Base-by-base conservation (phyloP, 345 rosid genomes). In the Camelina neglecta region DNA sequence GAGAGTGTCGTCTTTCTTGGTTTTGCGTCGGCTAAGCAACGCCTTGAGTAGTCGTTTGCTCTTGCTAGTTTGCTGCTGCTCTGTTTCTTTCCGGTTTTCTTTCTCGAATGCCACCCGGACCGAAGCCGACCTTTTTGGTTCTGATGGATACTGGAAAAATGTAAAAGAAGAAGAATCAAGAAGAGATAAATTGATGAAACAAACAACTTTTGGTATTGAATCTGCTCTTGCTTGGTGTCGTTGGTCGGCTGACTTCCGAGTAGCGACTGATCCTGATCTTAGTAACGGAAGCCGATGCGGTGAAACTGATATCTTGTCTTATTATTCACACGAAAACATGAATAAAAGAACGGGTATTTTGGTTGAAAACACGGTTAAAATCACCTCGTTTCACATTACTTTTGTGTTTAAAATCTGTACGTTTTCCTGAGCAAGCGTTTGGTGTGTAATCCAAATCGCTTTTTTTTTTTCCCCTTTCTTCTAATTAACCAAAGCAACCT, bases 11-110 rank as follows among this genome's bases (percentile, higher is more conserved):
- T 93, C 98, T 80, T 90, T 93, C 93, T 85, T 91, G 7, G 92
- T 87, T 81, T 93, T 93, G 61, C 96, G 98, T 53, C 94, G 86
- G 72, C 96, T 91, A 51, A 91, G 96, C 80, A 93, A 83, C 29
- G 98, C 91, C 82, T 91, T 91, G 64, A 91, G 94, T 15, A 93
- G 87, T 11, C 92, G 85, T 75, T 93, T 93, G 64, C 98, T 87
- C 83, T 91, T 93, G 83, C 97, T 90, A 8, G 94, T 96, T 60
- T 81, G 70, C 29, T 63, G 60, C 11, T 86, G 76, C 57, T 91
- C 91, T 18, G 74, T 35, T 26, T 86, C 90, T 80, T 79, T 86
- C 13, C 72, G 47, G 74, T 66, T 81, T 56, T 84, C 90, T 86
- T 82, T 85, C 49, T 85, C 93, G 0, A 88, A 72, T 10, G 79